Evolutionary conservation across 768 basidiomycete species (phyloP), one percentile per base, ranked within the genome.

Genomic region (Kockovaella imperatae): DNA sequence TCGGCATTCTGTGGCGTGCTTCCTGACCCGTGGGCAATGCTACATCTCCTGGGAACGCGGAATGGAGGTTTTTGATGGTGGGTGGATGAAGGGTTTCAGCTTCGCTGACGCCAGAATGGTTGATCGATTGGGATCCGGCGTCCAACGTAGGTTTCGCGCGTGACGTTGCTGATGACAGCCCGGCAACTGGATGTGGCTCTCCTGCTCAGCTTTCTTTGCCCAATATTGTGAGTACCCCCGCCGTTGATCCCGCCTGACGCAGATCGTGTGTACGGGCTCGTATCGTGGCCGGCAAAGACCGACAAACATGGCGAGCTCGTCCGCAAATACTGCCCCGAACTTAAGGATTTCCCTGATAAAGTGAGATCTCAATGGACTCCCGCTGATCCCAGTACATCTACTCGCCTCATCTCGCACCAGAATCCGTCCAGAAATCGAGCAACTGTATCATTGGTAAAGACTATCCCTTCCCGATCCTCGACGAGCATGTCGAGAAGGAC

Each of bases 11-110:
- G 71, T 72, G 7, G 73, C 73, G 0, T 74, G 73, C 50, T 74
- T 71, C 45, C 44, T 74, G 13, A 74, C 73, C 1, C 52, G 72
- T 24, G 72, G 72, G 6, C 69, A 74, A 35, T 65, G 71, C 26
- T 74, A 73, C 49, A 70, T 73, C 28, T 68, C 66, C 0, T 74
- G 73, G 73, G 73, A 74, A 44, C 52, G 73, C 23, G 73, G 73
- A 7, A 69, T 70, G 53, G 73, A 74, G 52, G 72, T 74, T 2
- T 74, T 73, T 52, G 73, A 74, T 45, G 70, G 69, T 66, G 26
- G 45, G 64, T 54, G 1, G 3, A 10, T 13, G 17, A 23, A 14
- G 23, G 31, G 6, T 28, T 18, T n/a, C 8, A 13, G 24, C 6
- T 14, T 15, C 30, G 18, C 42, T 44, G 36, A 45, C 6, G 29